Conservation (phyloP, 1,139 yeast species). For the Dujonia santamariae region DNA sequence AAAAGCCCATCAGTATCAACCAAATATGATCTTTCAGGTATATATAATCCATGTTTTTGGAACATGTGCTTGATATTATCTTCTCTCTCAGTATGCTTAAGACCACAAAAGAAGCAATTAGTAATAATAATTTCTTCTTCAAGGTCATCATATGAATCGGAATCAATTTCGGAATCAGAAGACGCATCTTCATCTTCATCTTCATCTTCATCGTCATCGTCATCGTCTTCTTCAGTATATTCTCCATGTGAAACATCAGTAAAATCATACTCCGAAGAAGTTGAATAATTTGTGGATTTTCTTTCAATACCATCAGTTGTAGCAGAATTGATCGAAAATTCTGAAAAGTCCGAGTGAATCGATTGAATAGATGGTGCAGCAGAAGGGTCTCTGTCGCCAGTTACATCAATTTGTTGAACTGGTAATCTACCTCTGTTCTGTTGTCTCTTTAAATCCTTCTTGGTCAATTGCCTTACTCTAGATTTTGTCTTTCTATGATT, state of each 20-base stretch:
- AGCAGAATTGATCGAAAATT: constrained; percentile 62
- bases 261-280: constrained; percentile 48
- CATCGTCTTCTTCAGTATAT: constrained; percentile 20
- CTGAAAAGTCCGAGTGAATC: constrained; percentile 56
- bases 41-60: constrained; percentile 45
- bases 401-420: constrained; percentile 1
- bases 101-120: constrained; percentile 42
- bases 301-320: constrained; percentile 19
- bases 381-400: constrained; percentile 9
- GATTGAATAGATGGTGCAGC: constrained; percentile 40
- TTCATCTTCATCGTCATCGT: constrained; percentile 25
- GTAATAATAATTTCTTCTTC: constrained; percentile 23
- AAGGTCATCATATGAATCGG: constrained; percentile 20
- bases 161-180: constrained; percentile 17
- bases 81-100: constrained; percentile 36
- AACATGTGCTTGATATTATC: constrained; percentile 48
- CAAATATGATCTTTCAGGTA: constrained; percentile 46
- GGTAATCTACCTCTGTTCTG: constrained; percentile 11
- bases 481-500: constrained; percentile 25
- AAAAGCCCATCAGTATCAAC: constrained; percentile 44
- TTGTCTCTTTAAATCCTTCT: constrained; percentile 17
- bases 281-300: constrained; percentile 28
- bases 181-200: constrained; percentile 27
- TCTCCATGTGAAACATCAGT: constrained; percentile 22
- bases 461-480: constrained; percentile 21